phyloP scores from a whole-genome alignment of 2,329 filamentous ascomycete species.

The Fusarium sp. region DNA sequence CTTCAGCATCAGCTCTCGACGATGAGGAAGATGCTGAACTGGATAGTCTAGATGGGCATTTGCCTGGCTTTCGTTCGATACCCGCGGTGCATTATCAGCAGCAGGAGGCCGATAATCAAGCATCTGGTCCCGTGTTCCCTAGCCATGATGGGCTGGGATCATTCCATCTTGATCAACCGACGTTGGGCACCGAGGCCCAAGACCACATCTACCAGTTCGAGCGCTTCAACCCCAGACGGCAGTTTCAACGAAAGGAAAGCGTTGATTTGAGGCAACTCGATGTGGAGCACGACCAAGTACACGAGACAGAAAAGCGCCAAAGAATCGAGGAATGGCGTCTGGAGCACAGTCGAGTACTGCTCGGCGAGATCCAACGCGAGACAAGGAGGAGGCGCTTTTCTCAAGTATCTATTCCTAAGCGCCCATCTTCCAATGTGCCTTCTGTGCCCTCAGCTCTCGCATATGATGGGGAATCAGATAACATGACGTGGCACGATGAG shows the following conservation, averaged over 20 bases:
- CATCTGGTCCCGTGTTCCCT: slow-evolving; percentile 79
- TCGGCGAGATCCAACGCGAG: slow-evolving; percentile 91
- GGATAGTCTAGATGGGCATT: slow-evolving; percentile 91
- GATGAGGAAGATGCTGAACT: slow-evolving; percentile 80
- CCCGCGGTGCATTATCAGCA: slow-evolving; percentile 50
- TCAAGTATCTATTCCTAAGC: slow-evolving; percentile 59
- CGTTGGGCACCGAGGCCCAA: slow-evolving; percentile 70
- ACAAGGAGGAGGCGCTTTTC: slow-evolving; percentile 77
- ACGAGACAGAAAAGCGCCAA: slow-evolving; percentile 79
- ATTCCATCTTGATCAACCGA: slow-evolving; percentile 74
- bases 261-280: slow-evolving; percentile 64
- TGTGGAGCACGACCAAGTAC: slow-evolving; percentile 64
- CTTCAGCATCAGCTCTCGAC: slow-evolving; percentile 54
- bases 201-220: slow-evolving; percentile 93
- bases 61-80: slow-evolving; percentile 84
- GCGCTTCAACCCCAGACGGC: slow-evolving; percentile 79
- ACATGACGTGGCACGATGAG: slow-evolving; percentile 66
- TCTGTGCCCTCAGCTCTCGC: slow-evolving; percentile 45
- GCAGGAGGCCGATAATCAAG: slow-evolving; percentile 49
- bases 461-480: slow-evolving; percentile 53
- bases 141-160: slow-evolving; percentile 91
- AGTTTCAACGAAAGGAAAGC: slow-evolving; percentile 66
- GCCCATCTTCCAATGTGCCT: slow-evolving; percentile 45
- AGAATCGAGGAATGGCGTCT: slow-evolving; percentile 93
- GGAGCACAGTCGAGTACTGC: slow-evolving; percentile 86